Base-by-base conservation (phyloP, 1,139 yeast species). In the Debaryomycetaceae sp. region DNA sequence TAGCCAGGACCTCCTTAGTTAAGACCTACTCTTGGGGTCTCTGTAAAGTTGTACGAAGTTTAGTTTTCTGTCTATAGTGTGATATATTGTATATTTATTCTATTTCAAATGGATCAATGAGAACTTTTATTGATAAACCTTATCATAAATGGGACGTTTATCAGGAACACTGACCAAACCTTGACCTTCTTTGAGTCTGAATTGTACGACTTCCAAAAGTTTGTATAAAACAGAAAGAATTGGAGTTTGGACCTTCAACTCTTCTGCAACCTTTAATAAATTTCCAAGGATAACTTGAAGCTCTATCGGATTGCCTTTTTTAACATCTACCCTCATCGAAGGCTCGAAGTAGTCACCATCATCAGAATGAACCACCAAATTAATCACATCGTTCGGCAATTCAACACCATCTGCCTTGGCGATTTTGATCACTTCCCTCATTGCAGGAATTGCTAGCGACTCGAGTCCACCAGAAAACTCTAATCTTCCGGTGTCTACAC, bases 321-420 rank as follows among this genome's bases (percentile, higher is more conserved):
- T 73, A 19, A 75, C 67, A 57, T 84, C 95, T n/a, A 85, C 80
- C 48, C 79, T 72, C 89, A 83, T 84, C 15, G 89, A 82, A 1
- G 91, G 91, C 32, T 73, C 63, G 55, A 81, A 83, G 64, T 78
- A 81, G 24, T 71, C 61, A 4, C 85, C 86, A 49, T 79, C 85
- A 45, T 83, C 85, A 32, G 78, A 68, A 50, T 74, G 75, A 38
- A 78, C 59, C 71, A 79, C 78, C 43, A 53, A 59, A 16, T 78
- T 73, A 42, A 74, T 70, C 34, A 66, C 59, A 5, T 60, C 65
- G 29, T 61, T 68, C 8, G 76, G 77, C 33, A 83, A 52, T 1
- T 61, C 67, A 35, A 79, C 75, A 5, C 87, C 87, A 40, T 77
- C 85, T 16, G 78, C 72, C 42, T 72, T 74, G 16, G 94, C 94